phyloP scores from a whole-genome alignment of 75 land plant genomes.

The Selaginella moellendorffii region DNA sequence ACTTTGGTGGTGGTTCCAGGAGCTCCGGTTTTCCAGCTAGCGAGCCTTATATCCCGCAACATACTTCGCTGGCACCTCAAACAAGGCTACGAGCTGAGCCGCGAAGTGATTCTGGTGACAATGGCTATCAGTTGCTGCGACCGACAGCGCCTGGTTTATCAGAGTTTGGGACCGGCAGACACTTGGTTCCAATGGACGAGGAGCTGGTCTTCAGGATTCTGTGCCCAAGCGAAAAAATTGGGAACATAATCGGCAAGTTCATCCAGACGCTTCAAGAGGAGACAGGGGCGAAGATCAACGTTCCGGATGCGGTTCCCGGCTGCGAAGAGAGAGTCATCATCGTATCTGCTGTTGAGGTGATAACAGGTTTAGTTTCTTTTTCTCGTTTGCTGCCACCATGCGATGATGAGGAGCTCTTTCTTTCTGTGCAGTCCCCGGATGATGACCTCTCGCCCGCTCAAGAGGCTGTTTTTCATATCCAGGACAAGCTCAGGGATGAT shows the following conservation, averaged over 20 bases:
- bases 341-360: conserved; percentile 64
- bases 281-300: conserved; percentile 54
- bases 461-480: conserved; percentile 81
- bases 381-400: background rate
- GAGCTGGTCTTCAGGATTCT: conserved; percentile 61
- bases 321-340: conserved; percentile 46
- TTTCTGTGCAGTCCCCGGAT: conserved; percentile 64
- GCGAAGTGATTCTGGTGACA: background rate
- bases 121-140: background rate
- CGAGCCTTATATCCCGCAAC: background rate
- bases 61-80: background rate
- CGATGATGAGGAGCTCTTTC: conserved; percentile 10
- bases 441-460: conserved; percentile 88
- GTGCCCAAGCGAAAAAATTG: conserved; percentile 59
- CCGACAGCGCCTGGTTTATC: background rate
- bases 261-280: conserved; percentile 44
- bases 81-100: background rate
- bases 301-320: conserved; percentile 37
- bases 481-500: conserved; percentile 56
- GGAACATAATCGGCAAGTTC: conserved; percentile 40
- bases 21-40: background rate
- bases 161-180: background rate
- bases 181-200: conserved; percentile 19
- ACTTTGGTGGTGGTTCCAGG: too few relatives aligned
- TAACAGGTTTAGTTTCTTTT: background rate